Evolutionary conservation across 106 monocot genomes (phyloP), one percentile per base, ranked within the genome.

Genomic region (Chionographis japonica): DNA sequence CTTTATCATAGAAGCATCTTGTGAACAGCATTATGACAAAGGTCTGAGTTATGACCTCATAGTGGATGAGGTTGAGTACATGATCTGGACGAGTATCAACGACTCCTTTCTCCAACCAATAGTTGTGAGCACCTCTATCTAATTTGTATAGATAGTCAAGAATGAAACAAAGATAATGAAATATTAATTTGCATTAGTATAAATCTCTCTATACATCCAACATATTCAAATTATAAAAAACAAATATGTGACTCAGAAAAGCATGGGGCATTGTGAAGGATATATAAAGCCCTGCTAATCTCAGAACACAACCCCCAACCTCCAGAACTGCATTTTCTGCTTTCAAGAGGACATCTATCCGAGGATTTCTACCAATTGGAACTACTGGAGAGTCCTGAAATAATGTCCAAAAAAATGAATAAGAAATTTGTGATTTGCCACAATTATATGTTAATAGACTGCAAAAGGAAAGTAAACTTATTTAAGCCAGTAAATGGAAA

Each of bases 281-380:
- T 95, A 95, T 95, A 72, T 95, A 95, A 73, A 95, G 91, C 51
- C 95, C 95, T 17, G 78, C 95, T 54, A 95, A 86, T 69, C 88
- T 79, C 63, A 95, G 64, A 70, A 91, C 81, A 80, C 88, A 82
- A 52, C 95, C 95, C 17, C 84, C 86, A 71, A 74, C 71, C 12
- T 82, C 86, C 56, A 86, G 63, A 56, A 80, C 88, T 61, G 62
- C 86, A 59, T 67, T 75, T 85, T 95, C 91, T 50, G 91, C 88
- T 81, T 80, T 95, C 59, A 95, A 71, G 67, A 95, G 81, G 13
- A 91, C 84, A 79, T 95, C 91, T 4, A 75, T 86, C 12, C 95
- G 81, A 71, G 79, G 78, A 46, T 75, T 91, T 84, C 77, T 79
- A 59, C 95, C 95, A 74, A 91, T 42, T 38, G 95, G 91, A 18